phyloP scores from a whole-genome alignment of 164 flowering plant genomes.

The Vitis cinerea region DNA sequence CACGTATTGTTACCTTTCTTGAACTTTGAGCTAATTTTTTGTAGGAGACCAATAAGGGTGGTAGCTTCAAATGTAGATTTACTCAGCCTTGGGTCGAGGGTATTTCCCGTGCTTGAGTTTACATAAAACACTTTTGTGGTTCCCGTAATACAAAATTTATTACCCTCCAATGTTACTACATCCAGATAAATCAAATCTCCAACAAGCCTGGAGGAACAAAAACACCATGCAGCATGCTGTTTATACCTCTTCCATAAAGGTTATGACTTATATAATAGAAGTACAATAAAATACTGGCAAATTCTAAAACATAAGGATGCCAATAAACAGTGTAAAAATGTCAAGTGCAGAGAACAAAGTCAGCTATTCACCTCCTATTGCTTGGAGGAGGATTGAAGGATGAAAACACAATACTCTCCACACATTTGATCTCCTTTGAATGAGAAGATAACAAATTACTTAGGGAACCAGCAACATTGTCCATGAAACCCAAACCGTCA shows the following conservation, averaged over 20 bases:
- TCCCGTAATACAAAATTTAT: conserved; percentile 79
- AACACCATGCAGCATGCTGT: neutral
- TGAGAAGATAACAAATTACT: conserved; percentile 56
- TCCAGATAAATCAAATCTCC: conserved; percentile 97
- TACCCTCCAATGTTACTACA: conserved; percentile 81
- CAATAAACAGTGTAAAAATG: neutral
- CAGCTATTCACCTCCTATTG: conserved; percentile 63
- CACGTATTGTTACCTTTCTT: conserved; percentile 66
- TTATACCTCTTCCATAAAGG: neutral
- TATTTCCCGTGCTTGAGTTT: conserved; percentile 73
- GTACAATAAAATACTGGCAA: neutral
- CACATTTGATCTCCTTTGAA: conserved; percentile 71
- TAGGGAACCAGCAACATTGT: conserved; percentile 73
- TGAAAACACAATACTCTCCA: conserved; percentile 87
- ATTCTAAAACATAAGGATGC: neutral
- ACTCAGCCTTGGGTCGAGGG: conserved; percentile 69
- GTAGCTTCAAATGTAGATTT: conserved; percentile 74
- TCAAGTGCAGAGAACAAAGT: neutral
- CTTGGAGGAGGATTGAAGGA: conserved; percentile 98
- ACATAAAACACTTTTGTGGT: conserved; percentile 79
- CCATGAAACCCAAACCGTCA: conserved; percentile 93
- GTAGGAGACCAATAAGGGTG: conserved; percentile 85
- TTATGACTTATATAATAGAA: neutral
- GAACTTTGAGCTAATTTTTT: conserved; percentile 85
- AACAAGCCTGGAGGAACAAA: conserved; percentile 62